Base-by-base conservation (phyloP, 148 eudicot genomes). In the Persicaria maculosa region DNA sequence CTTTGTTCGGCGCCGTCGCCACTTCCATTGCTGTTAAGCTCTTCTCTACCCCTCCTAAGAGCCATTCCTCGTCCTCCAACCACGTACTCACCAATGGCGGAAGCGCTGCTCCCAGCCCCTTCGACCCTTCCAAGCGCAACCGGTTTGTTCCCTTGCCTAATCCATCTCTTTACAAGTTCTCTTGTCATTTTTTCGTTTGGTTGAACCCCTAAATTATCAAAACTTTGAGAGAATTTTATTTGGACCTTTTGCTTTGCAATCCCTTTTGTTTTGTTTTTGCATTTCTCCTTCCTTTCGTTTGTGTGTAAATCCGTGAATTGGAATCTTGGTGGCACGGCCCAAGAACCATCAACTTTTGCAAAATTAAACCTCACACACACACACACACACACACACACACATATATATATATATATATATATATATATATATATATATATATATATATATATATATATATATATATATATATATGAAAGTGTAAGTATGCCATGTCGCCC, bases 41-140 rank as follows among this genome's bases (percentile, higher is more conserved):
- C 76, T 88, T 88, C 80, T 77, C 59, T 69, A 80, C 78, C 78
- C 81, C 78, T 71, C 82, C 71, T 6, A 76, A 47, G 14, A 65
- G 67, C 52, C 76, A 58, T 11, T 78, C 59, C n/a, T 52, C 80
- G 17, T 15, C 75, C 4, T 67, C 82, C 50, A 81, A 68, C 67
- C 72, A 62, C 77, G 7, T 14, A 19, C 40, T 31, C 40, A 47
- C 48, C 52, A 74, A 58, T 72, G 65, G 46, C 16, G 50, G 55
- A 55, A 70, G 70, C 55, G 62, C 80, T 10, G 8, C 74, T 58
- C 83, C 16, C 61, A 78, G 78, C 55, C 98, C 97, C 20, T 93
- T 83, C 64, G 88, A 91, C 75, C 81, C 92, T 44, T 77, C 97
- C 47, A 93, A 93, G 72, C 89, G 98, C 46, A 79, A 61, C 76